Base-by-base conservation (phyloP, 83 land plant genomes). In the Isoetes engelmannii region DNA sequence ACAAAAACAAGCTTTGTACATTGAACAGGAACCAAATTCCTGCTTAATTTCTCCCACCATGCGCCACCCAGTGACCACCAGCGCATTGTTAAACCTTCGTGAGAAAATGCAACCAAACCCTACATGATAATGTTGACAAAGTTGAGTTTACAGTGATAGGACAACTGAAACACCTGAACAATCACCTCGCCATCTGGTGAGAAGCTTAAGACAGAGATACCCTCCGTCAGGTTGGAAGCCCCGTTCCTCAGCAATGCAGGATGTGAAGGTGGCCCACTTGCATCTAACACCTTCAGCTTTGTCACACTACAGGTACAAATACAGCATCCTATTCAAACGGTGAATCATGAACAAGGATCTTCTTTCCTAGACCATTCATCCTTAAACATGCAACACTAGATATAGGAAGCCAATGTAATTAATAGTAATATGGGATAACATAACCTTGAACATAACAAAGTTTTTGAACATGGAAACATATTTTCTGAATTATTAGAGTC, bases 101-200 rank as follows among this genome's bases (percentile, higher is more conserved):
- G 91, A 18, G 97, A 92, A 61, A 92, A 92, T 59, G 94, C 97
- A 42, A 92, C 91, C 43, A 92, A 59, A 19, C 97, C 97, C 97
- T 92, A 85, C 72, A 80, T 20, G 55, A 51, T 12, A 12, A 12
- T 48, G 50, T 7, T 48, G 63, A 41, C 15, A 19, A 37, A 28
- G 4, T 55, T 42, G 61, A 63, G 46, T 45, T 4, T 19, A 17
- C 41, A 7, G 50, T 60, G 6, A 47, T 21, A 46, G 54, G 45
- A 65, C 64, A 15, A 72, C 44, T 7, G 10, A 42, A 54, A 74
- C 43, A 20, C 48, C 13, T 41, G 5, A 12, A 63, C 13, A 64
- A 46, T 20, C 80, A 92, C 97, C 89, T 92, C 94, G 60, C 97
- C 91, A 79, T 92, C 97, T 17, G 85, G 90, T 4, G 94, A 84